These are phyloP conservation scores for Alternaria triticina DNA, from an alignment of 2,329 filamentous ascomycete species.

Conservation along the genomic window DNA sequence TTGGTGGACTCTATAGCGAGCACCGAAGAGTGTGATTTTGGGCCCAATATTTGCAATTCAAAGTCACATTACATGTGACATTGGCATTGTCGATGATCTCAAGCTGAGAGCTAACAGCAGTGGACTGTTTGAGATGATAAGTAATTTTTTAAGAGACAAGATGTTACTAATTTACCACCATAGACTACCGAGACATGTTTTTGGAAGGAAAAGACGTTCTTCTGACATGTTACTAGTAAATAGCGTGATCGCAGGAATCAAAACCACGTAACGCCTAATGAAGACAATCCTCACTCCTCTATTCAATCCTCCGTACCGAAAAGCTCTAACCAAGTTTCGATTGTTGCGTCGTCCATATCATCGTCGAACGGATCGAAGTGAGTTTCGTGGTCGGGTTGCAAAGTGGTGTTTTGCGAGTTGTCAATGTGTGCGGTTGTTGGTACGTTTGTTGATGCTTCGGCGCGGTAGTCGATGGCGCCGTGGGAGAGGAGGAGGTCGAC, in stretches of 20 bases:
- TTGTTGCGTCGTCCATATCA: background rate
- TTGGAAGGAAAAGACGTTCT: background rate
- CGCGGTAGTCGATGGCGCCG: background rate
- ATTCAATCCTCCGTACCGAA: background rate
- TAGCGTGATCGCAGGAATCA: rapidly evolving
- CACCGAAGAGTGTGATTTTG: rapidly evolving
- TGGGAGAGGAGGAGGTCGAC: background rate
- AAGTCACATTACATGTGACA: too few species aligned
- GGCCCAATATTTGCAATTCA: too few species aligned
- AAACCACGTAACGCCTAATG: rapidly evolving
- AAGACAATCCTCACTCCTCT: background rate
- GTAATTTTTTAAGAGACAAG: too few species aligned
- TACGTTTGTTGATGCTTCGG: background rate
- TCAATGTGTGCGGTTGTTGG: background rate
- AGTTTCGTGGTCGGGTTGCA: background rate
- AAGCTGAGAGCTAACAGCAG: too few species aligned
- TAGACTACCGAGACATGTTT: background rate
- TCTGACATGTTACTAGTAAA: background rate
- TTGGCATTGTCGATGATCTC: too few species aligned
- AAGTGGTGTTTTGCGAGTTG: background rate
- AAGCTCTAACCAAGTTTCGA: background rate
- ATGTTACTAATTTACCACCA: background rate
- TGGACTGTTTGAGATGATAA: too few species aligned
- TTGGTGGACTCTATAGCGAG: too few species aligned
- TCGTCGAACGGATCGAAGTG: background rate